Evolutionary conservation across 345 rosid genomes (phyloP), one percentile per base, ranked within the genome.

Genomic region (Citrus sp.): DNA sequence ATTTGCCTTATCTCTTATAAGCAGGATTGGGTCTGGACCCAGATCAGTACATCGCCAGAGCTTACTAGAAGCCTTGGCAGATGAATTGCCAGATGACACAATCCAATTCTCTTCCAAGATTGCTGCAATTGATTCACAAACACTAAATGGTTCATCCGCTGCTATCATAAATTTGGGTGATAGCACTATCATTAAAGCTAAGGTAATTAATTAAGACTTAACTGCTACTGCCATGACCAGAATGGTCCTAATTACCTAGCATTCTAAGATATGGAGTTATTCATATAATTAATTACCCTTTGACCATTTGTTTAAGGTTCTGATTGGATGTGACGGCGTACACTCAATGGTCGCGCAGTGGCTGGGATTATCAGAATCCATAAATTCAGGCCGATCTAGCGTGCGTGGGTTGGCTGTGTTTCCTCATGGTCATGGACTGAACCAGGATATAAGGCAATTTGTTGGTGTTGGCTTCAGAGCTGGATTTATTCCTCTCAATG

Each of bases 261-360:
- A 46, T 46, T 3, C 51, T 46, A 46, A 46, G 51, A 12, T 61
- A 25, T 13, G 14, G 1, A 10, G 28, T 27, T 27, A 25, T 60
- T 24, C 28, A 9, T 25, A n/a, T 25, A 60, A 24, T 25, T 25
- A 9, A 12, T 28, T 18, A 19, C 38, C 32, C 16, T 58, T 42
- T 76, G 7, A 46, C 2, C 3, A 21, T 59, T 18, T 65, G 19
- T 54, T 46, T 46, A 46, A 85, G 88, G 81, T 80, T 64, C 61
- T 86, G 58, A 81, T 88, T 30, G 90, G 90, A n/a, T 88, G 91
- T 35, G 88, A 84, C 28, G 90, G 91, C 59, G 59, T 82, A 58
- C 81, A 77, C 68, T 85, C 84, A 5, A 27, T 30, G 34, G 85
- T 82, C 56, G 86, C 88, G 14, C 56, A 32, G 1, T 85, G 80